Conservation (phyloP, 768 basidiomycete genomes). For the Trametes maxima region DNA sequence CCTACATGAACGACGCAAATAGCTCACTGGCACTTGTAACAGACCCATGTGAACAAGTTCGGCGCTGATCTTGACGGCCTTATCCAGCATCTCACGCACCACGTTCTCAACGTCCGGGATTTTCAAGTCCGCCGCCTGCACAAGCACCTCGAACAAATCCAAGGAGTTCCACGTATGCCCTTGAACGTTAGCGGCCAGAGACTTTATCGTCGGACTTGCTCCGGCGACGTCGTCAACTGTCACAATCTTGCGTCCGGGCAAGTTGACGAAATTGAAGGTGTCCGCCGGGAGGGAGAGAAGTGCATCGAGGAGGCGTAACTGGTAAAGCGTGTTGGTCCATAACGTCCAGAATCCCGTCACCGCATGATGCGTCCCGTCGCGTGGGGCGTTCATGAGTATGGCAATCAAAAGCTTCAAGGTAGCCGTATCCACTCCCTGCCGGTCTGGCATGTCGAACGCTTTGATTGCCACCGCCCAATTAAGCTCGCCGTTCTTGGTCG, state of each 20-base stretch:
- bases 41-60: conserved; percentile 94
- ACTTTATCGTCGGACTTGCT: conserved; percentile 90
- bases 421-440: conserved; percentile 85
- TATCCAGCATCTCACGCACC: conserved; percentile 91
- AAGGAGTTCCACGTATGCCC: conserved; percentile 94
- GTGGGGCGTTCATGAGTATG: conserved; percentile 80
- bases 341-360: conserved; percentile 83
- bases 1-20: background rate
- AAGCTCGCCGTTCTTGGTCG: conserved; percentile 57
- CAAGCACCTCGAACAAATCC: conserved; percentile 85
- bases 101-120: conserved; percentile 68
- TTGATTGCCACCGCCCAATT: conserved; percentile 85
- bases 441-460: conserved; percentile 83
- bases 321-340: conserved; percentile 86
- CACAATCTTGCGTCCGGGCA: conserved; percentile 82
- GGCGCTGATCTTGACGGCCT: conserved; percentile 90
- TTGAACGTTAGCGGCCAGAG: conserved; percentile 87
- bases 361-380: conserved; percentile 74
- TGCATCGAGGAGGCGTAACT: conserved; percentile 85
- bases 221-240: conserved; percentile 85
- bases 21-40: conserved; percentile 82
- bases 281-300: conserved; percentile 87
- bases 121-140: conserved; percentile 76
- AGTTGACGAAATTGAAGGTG: conserved; percentile 88
- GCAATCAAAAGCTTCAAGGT: conserved; percentile 88